These are phyloP conservation scores for Cryptosporidium muris DNA, from an alignment of 169 alveolate species.

Conservation along the genomic window DNA sequence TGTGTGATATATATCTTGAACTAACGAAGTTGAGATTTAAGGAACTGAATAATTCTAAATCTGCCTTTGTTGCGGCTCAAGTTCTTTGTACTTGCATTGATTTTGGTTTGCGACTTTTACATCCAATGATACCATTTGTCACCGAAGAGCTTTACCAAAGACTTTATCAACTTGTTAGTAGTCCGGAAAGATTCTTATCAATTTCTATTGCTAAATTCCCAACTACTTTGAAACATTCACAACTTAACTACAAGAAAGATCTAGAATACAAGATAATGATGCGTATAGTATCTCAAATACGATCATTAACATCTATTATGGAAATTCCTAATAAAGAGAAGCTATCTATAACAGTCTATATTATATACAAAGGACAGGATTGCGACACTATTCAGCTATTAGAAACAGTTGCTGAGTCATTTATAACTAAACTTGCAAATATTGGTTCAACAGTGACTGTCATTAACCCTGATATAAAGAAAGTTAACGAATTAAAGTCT, in stretches of 20 bases:
- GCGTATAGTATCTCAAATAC: conserved; percentile 63
- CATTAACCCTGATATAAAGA: conserved; percentile 1
- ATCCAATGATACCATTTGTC: conserved; percentile 97
- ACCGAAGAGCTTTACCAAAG: conserved; percentile 97
- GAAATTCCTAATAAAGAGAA: conserved; percentile 56
- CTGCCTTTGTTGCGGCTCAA: conserved; percentile 75
- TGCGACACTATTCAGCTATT: conserved; percentile 3
- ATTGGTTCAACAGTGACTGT: conserved; percentile 23
- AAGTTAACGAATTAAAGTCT: conserved; percentile 12
- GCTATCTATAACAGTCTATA: conserved; percentile 11
- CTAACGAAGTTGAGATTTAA: conserved; percentile 87
- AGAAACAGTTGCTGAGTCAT: conserved; percentile 18
- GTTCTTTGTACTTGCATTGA: conserved; percentile 78
- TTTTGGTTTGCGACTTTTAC: conserved; percentile 88
- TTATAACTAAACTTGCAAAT: conserved; percentile 19
- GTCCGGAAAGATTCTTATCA: conserved; percentile 75
- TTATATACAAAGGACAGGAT: conserved; percentile 20
- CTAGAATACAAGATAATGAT: conserved; percentile 59
- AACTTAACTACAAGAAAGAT: conserved; percentile 72
- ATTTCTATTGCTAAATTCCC: conserved; percentile 14
- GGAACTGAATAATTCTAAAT: conserved; percentile 69
- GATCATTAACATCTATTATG: conserved; percentile 71
- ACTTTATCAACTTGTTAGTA: conserved; percentile 79
- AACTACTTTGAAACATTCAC: conserved; percentile 65
- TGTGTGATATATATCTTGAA: conserved; percentile 98